Evolutionary conservation across 1,284 basidiomycete species (phyloP).

Genomic region (Ustilago shanxiensis): DNA sequence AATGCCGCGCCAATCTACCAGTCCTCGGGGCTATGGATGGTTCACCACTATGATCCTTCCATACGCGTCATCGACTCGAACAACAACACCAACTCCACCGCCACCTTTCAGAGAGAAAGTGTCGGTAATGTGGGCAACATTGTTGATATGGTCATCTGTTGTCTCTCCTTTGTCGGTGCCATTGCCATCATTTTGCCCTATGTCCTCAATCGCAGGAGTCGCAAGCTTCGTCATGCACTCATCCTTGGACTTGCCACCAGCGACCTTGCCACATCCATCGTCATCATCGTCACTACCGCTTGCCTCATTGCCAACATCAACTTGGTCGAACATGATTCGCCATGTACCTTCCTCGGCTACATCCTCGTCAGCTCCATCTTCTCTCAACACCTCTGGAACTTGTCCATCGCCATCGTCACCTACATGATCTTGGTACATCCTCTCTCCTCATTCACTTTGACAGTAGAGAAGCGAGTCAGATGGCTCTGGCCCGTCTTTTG

Average conservation of each 20-base stretch:
- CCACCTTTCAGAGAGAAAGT: constrained; percentile 42
- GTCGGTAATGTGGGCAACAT: constrained; percentile 52
- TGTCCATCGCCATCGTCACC: constrained; percentile 61
- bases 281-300: constrained; percentile 55
- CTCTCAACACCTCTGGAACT: constrained; percentile 64
- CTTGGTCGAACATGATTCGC: constrained; percentile 23
- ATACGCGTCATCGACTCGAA: constrained; percentile 17
- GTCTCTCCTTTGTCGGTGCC: constrained; percentile 52
- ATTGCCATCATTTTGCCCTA: constrained; percentile 64
- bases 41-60: constrained; percentile 30
- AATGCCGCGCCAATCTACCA: constrained; percentile 5
- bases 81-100: constrained; percentile 32
- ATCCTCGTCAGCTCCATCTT: constrained; percentile 53
- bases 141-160: constrained; percentile 61
- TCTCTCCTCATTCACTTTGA: constrained; percentile 51
- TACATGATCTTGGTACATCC: constrained; percentile 66
- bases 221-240: constrained; percentile 62
- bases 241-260: constrained; percentile 63
- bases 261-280: constrained; percentile 54
- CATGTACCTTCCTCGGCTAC: constrained; percentile 60
- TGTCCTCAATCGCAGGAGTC: constrained; percentile 38
- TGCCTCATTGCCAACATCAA: constrained; percentile 50
- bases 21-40: constrained; percentile 2
- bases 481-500: constrained; percentile 65
- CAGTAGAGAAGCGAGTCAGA: constrained; percentile 52